These are phyloP conservation scores for Cyclotella choctawhatcheeana DNA, from an alignment of 108 stramenopile genomes.

Conservation along the genomic window DNA sequence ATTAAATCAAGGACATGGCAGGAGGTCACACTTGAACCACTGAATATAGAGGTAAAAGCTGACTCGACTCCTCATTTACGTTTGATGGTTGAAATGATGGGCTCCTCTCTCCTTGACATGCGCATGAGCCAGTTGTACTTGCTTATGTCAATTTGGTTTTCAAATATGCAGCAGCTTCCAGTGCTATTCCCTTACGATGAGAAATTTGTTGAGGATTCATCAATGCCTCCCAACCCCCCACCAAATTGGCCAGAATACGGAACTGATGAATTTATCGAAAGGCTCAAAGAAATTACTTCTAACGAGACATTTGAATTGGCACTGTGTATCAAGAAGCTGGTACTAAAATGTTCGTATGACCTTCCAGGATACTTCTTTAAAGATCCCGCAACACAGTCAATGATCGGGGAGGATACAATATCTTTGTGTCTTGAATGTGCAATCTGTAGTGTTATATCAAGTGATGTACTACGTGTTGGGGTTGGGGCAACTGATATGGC, in stretches of 20 bases:
- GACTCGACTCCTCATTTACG: slow-evolving; percentile 72
- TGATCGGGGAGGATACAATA: slow-evolving; percentile 21
- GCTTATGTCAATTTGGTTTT: slow-evolving; percentile 78
- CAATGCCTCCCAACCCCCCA: slow-evolving; percentile 44
- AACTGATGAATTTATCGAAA: slow-evolving; percentile 61
- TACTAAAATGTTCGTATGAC: slow-evolving; percentile 68
- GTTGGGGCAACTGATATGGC: slow-evolving; percentile 50
- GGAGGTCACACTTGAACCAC: slow-evolving; percentile 58
- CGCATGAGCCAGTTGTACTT: slow-evolving; percentile 77
- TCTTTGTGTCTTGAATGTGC: slow-evolving; percentile 15
- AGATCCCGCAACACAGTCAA: slow-evolving; percentile 18
- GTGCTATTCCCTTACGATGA: slow-evolving; percentile 68
- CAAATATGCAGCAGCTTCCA: slow-evolving; percentile 88
- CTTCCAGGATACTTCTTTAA: slow-evolving; percentile 51
- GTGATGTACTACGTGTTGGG: slow-evolving; percentile 32
- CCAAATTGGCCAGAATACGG: slow-evolving; percentile 81
- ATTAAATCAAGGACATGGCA: slow-evolving; percentile 69
- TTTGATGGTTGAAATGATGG: slow-evolving; percentile 52
- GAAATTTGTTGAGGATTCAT: slow-evolving; percentile 45
- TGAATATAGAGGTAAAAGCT: slow-evolving; percentile 55
- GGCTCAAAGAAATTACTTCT: slow-evolving; percentile 32
- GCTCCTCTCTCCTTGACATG: slow-evolving; percentile 58
- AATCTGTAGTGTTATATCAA: slow-evolving; percentile 3
- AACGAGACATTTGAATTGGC: slow-evolving; percentile 57
- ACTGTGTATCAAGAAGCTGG: slow-evolving; percentile 53